These are phyloP conservation scores for Colletotrichum incanum DNA, from an alignment of 2,329 filamentous ascomycete genomes.

Conservation along the genomic window DNA sequence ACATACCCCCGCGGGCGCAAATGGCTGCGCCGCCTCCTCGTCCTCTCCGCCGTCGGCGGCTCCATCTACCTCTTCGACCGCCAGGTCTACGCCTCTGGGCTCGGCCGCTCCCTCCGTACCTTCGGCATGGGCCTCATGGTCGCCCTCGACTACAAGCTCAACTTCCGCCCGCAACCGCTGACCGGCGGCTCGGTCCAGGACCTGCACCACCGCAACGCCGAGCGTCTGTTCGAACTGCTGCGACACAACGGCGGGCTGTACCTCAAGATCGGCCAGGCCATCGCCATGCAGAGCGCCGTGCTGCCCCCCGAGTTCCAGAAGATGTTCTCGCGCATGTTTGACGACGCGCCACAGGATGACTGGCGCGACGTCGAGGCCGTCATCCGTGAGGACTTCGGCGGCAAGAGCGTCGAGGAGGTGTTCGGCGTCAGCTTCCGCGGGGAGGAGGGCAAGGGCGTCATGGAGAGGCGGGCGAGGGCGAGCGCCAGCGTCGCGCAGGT, in stretches of 20 bases:
- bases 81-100: conserved; percentile 83
- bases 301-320: conserved; percentile 94
- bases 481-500: conserved; percentile 97
- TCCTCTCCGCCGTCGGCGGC: conserved; percentile 73
- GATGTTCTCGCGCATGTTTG: conserved; percentile 98
- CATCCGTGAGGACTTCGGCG: conserved; percentile 90
- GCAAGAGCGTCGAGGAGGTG: conserved; percentile 86
- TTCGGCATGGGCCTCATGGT: conserved; percentile 86
- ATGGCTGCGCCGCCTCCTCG: conserved; percentile 83
- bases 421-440: conserved; percentile 90
- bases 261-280: conserved; percentile 97
- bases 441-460: conserved; percentile 76
- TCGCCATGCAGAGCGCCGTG: conserved; percentile 97
- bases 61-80: conserved; percentile 79
- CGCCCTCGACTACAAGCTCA: conserved; percentile 95
- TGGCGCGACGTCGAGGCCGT: conserved; percentile 91
- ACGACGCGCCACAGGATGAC: conserved; percentile 93
- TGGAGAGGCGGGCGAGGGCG: conserved; percentile 75
- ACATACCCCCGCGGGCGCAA: conserved; percentile 79
- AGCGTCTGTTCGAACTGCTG: conserved; percentile 85
- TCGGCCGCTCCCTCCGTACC: conserved; percentile 85
- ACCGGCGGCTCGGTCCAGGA: conserved; percentile 82
- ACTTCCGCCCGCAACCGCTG: conserved; percentile 87
- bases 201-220: conserved; percentile 87
- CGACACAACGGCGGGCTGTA: conserved; percentile 93